Percentiles rank a stretch among this genome's conserved stretches.
These are phyloP conservation scores for Yarrowia sp. DNA, from an alignment of 805 yeast species.

Conservation along the genomic window DNA sequence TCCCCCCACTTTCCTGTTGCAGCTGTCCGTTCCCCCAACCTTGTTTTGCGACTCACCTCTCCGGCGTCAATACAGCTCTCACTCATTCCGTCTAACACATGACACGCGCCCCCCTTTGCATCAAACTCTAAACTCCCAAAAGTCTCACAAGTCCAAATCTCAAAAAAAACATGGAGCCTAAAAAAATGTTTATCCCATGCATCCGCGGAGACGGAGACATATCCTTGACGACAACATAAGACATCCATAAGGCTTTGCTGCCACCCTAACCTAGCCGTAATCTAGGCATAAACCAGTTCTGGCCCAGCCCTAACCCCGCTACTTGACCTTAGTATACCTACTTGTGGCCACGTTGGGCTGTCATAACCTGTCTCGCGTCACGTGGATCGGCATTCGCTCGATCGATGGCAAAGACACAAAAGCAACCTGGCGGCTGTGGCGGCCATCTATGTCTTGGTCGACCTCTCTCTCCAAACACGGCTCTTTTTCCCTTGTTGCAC, in stretches of 20 bases:
- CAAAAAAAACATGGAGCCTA: not conserved
- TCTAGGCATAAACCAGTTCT: too few species aligned
- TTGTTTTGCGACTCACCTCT: not conserved
- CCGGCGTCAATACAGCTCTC: not conserved
- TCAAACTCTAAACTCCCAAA: not conserved
- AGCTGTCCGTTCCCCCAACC: not conserved
- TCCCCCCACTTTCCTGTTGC: too few species aligned
- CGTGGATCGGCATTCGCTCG: not conserved
- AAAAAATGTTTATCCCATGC: conserved; percentile 6
- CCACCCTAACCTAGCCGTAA: too few species aligned
- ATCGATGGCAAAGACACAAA: not conserved
- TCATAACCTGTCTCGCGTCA: not conserved
- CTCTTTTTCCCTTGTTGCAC: not conserved
- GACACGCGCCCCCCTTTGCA: conserved; percentile 10
- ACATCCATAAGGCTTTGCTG: too few species aligned
- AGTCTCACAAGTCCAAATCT: too few species aligned
- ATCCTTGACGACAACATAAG: too few species aligned
- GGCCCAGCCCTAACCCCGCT: not conserved
- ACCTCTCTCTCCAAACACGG: too few species aligned
- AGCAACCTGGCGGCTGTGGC: too few species aligned
- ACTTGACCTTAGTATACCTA: too few species aligned
- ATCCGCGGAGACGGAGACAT: not conserved
- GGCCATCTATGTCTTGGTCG: too few species aligned
- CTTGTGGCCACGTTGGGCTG: too few species aligned
- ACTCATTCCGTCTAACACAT: not conserved